phyloP scores from a whole-genome alignment of 2,329 filamentous ascomycete species.

The Colletotrichum scovillei region DNA sequence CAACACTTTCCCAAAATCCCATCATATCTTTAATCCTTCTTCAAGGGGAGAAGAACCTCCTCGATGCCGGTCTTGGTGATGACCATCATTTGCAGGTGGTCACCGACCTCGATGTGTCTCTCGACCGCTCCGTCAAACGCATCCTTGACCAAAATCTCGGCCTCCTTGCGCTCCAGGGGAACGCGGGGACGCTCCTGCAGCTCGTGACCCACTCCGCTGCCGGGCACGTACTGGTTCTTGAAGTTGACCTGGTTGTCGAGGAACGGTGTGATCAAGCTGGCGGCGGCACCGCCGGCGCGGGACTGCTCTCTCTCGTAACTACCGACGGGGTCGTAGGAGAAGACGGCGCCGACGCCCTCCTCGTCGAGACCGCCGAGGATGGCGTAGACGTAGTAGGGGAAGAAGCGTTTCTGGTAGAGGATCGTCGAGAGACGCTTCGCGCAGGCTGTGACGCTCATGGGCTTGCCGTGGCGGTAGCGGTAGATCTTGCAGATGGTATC shows the following conservation, averaged over 20 bases:
- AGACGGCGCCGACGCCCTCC: conserved; percentile 92
- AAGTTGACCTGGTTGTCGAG: conserved; percentile 99
- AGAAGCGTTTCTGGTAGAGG: conserved; percentile 97
- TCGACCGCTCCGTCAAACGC: conserved; percentile 98
- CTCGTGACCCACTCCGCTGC: conserved; percentile 84
- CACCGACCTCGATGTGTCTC: conserved; percentile 98
- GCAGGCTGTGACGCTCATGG: conserved; percentile 93
- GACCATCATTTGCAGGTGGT: conserved; percentile 94
- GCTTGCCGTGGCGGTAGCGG: conserved; percentile 96
- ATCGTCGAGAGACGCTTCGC: conserved; percentile 96
- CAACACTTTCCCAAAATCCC: background rate
- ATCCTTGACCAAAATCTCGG: conserved; percentile 92
- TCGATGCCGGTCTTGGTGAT: conserved; percentile 90
- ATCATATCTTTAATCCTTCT: conserved; percentile 77
- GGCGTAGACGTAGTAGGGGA: conserved; percentile 97
- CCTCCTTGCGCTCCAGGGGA: conserved; percentile 77
- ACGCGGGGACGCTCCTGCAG: conserved; percentile 77
- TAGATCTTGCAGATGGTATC: conserved; percentile 99
- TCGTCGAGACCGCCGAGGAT: conserved; percentile 96
- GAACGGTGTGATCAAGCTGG: conserved; percentile 98
- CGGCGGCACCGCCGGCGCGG: conserved; percentile 90
- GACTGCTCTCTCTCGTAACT: conserved; percentile 98
- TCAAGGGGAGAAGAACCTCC: conserved; percentile 85
- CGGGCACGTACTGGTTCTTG: conserved; percentile 97
- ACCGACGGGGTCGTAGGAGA: conserved; percentile 97